Base-by-base conservation (phyloP, 768 basidiomycete genomes). In the Mycena vulgaris region DNA sequence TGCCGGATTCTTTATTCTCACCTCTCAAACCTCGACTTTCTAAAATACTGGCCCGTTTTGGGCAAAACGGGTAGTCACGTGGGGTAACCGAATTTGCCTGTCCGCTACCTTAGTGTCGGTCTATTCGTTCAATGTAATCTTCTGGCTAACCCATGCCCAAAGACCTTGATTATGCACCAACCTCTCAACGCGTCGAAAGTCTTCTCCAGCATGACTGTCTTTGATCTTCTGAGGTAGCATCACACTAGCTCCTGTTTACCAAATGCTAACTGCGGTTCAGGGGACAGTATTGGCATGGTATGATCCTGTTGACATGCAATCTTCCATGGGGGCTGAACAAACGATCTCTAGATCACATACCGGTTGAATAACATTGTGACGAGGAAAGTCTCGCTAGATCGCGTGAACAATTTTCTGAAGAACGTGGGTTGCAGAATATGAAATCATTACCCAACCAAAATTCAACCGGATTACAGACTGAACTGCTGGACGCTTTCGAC, bases 341-440 rank as follows among this genome's bases (percentile, higher is more conserved):
- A 40, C 39, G 39, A 40, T 30, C 48, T 57, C 21, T 28, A 68
- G 60, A 57, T 72, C 23, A 68, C 66, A 9, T 7, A 11, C 8
- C 30, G 62, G 70, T 45, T 72, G 27, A 64, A 68, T 39, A 37
- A 60, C 33, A 37, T 68, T 5, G 66, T 77, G 40, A 71, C 78
- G 79, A 89, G 85, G 57, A 90, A 89, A 78, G 92, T 94, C 9
- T 92, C 92, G 2, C 73, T 93, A 7, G 87, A 89, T 63, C 87
- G 93, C 74, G 71, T 86, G 1, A 72, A 83, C 23, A 78, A 83
- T 39, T 86, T 86, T 71, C 71, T 87, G 48, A 75, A 79, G 35
- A 80, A 83, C 27, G 85, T 85, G 27, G 5, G 78, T 72, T 19
- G 17, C 45, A 39, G 27, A n/a, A n/a, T 27, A 17, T 0, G 19